Base-by-base conservation (phyloP, 345 rosid species). In the Boechera stricta region DNA sequence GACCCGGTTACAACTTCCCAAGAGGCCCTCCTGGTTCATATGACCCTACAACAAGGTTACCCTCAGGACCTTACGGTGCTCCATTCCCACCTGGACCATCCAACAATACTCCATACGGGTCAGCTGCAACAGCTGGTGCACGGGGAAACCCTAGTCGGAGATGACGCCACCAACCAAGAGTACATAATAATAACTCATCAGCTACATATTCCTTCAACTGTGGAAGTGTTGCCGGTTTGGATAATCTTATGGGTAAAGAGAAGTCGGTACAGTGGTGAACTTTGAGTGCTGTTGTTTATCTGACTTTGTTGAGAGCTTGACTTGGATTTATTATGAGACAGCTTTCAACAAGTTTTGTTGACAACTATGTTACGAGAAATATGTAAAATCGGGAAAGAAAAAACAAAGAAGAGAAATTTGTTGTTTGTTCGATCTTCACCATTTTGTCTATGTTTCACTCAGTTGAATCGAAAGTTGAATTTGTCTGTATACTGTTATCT, bases 41-140 rank as follows among this genome's bases (percentile, higher is more conserved):
- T 71, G 88, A 87, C 67, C 68, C 72, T 58, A 38, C 69, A 26
- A 78, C 81, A 15, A 79, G 87, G 75, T 79, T 61, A 57, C 12
- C 86, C 8, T 54, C 75, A 44, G 88, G 85, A 67, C 73, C 80
- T 32, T 80, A 79, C 21, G 72, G 84, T 32, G 82, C 77, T 12
- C 70, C 73, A 9, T 71, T 73, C 69, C 77, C 80, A 15, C 70
- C 81, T 58, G 86, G 89, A 82, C 86, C 82, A 48, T 45, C 80
- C 21, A 89, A 67, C 74, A 90, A 74, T 57, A 24, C 56, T 26
- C 84, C 84, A 21, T 88, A 86, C 18, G 87, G 91, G 56, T 77
- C 93, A 69, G 86, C 90, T 79, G 87, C 91, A 69, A 82, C 92
- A 61, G 86, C 87, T 1, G 86, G 93, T 57, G 66, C 85, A 41